phyloP scores from a whole-genome alignment of 805 yeast species.

The Tetrapisispora fleetii region DNA sequence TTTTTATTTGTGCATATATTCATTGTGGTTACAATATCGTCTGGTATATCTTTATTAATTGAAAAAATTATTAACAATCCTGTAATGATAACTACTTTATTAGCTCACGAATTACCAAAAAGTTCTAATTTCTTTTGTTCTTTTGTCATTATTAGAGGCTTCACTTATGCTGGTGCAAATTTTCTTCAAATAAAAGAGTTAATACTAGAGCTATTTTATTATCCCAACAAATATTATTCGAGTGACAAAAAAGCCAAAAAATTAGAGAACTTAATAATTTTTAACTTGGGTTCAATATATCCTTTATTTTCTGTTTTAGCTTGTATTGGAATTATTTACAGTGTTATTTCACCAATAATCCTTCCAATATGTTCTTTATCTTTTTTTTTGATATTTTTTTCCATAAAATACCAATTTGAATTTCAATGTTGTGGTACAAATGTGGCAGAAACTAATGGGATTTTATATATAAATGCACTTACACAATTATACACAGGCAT shows the following conservation, averaged over 20 bases:
- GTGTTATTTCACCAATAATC: constrained; percentile 72
- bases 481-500: constrained; percentile 72
- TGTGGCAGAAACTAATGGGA: constrained; percentile 57
- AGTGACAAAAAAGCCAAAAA: constrained; percentile 50
- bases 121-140: constrained; percentile 82
- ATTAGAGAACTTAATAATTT: constrained; percentile 34
- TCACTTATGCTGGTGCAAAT: constrained; percentile 65
- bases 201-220: constrained; percentile 29
- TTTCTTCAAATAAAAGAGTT: constrained; percentile 52
- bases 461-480: constrained; percentile 62
- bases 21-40: constrained; percentile 73
- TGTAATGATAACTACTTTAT: constrained; percentile 54
- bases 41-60: constrained; percentile 58
- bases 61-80: constrained; percentile 60
- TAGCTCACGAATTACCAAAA: constrained; percentile 74
- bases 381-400: constrained; percentile 46
- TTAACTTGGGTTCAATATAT: constrained; percentile 70
- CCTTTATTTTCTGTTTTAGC: constrained; percentile 71
- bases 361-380: constrained; percentile 49
- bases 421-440: constrained; percentile 45
- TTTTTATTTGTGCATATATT: constrained; percentile 78
- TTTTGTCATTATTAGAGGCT: constrained; percentile 62
- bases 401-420: constrained; percentile 61
- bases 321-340: constrained; percentile 68
- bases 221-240: constrained; percentile 38